Evolutionary conservation across 257 asterid genomes (phyloP).

Genomic region (Nicotiana noctiflora): DNA sequence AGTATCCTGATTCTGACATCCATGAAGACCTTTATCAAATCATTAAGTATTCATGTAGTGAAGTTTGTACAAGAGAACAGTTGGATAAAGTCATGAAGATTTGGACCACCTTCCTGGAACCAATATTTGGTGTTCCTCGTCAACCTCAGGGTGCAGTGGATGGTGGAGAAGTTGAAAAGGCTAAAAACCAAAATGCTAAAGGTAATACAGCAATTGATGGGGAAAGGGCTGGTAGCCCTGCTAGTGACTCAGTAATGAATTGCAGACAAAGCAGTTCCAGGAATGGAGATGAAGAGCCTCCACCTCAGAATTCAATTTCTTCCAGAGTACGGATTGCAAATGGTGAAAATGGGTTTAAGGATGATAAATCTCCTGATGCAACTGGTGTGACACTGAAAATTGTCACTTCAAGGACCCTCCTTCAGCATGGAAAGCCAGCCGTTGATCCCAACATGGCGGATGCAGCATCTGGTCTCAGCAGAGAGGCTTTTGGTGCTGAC

Average conservation of each 20-base stretch:
- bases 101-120: conserved; percentile 79
- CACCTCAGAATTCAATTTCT: conserved; percentile 31
- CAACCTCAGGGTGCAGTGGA: conserved; percentile 35
- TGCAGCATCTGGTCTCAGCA: conserved; percentile 28
- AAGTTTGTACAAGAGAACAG: conserved; percentile 77
- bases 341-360: conserved; percentile 28
- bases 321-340: conserved; percentile 22
- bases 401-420: conserved; percentile 19
- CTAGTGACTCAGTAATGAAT: conserved; percentile 26
- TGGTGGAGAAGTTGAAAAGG: conserved; percentile 25
- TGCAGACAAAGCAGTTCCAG: conserved; percentile 23
- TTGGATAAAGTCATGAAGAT: conserved; percentile 61
- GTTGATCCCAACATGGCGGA: conserved; percentile 26
- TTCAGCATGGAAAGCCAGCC: conserved; percentile 29
- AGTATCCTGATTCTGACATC: conserved; percentile 67
- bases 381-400: conserved; percentile 23
- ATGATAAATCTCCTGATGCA: conserved; percentile 25
- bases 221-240: conserved; percentile 31
- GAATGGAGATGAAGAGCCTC: conserved; percentile 26
- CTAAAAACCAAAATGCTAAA: conserved; percentile 20
- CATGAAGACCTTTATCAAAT: conserved; percentile 78
- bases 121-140: conserved; percentile 56
- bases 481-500: conserved; percentile 32
- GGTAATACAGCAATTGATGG: conserved; percentile 19
- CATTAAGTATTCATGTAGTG: conserved; percentile 66